Percentiles rank a stretch among this genome's conserved stretches.
phyloP scores from a whole-genome alignment of 441 rosid genomes.

The Mallotus repandus region DNA sequence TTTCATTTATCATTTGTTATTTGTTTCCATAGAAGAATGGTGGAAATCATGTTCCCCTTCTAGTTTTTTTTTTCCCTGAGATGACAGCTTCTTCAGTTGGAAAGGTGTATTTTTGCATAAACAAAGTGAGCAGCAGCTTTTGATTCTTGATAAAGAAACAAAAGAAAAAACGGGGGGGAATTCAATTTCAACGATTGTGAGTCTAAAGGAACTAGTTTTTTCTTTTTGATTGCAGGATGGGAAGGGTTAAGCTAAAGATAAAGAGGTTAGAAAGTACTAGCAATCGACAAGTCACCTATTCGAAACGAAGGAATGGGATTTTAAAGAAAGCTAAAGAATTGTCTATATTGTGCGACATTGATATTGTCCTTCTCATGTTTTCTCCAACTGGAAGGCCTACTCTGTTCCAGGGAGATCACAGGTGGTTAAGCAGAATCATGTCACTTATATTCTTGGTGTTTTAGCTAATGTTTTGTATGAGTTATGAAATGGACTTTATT shows the following conservation, averaged over 20 bases:
- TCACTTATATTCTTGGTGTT: not conserved
- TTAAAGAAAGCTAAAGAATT: slow-evolving; percentile 70
- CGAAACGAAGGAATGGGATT: slow-evolving; percentile 68
- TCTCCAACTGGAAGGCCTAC: slow-evolving; percentile 71
- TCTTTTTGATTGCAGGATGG: slow-evolving; percentile 58
- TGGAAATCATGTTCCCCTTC: slow-evolving; percentile 7
- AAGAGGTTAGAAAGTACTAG: slow-evolving; percentile 58
- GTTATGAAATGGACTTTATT: not conserved
- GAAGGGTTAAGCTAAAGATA: slow-evolving; percentile 82
- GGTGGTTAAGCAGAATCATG: slow-evolving; percentile 31
- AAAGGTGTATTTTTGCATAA: slow-evolving; percentile 22
- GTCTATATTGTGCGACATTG: slow-evolving; percentile 68
- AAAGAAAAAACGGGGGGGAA: not conserved
- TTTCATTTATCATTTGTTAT: not conserved
- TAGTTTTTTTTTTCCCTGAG: slow-evolving; percentile 28
- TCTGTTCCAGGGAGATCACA: slow-evolving; percentile 51
- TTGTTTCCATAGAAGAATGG: slow-evolving; percentile 16
- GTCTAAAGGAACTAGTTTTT: not conserved
- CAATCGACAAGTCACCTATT: slow-evolving; percentile 66
- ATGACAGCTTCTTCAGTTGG: slow-evolving; percentile 37
- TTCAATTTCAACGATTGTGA: not conserved
- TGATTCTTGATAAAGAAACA: not conserved
- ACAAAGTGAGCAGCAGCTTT: slow-evolving; percentile 33
- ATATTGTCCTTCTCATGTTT: slow-evolving; percentile 73
- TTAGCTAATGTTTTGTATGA: not conserved